Conservation (phyloP, 139 green algal genomes). For the Tetradesmus obliquus region DNA sequence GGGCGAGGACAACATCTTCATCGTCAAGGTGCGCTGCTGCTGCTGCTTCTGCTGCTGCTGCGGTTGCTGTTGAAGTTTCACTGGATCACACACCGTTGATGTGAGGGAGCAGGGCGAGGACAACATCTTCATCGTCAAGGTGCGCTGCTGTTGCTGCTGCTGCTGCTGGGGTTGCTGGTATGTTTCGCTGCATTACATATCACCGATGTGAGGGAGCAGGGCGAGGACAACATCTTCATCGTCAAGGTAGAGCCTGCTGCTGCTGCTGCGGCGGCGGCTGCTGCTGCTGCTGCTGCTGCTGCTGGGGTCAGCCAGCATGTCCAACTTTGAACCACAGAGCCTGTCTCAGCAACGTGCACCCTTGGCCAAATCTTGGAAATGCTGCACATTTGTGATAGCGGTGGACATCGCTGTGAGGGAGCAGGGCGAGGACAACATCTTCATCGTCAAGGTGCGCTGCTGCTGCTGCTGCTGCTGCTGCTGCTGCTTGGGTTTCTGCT, state of each 20-base stretch:
- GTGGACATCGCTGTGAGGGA: neutral
- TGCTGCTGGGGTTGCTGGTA: neutral
- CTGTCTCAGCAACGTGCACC: no score
- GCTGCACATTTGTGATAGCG: no score
- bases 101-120: slow-evolving; percentile 33
- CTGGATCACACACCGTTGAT: no score
- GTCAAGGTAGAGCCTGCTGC: slow-evolving; percentile 16
- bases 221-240: slow-evolving; percentile 30
- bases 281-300: no score
- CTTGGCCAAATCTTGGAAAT: no score
- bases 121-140: slow-evolving; percentile 23
- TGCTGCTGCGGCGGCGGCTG: neutral
- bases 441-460: slow-evolving; percentile 25
- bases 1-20: slow-evolving; percentile 37
- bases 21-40: no score
- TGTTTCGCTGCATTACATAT: neutral
- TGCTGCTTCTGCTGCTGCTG: neutral
- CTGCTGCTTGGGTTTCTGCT: no score
- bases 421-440: slow-evolving; percentile 30
- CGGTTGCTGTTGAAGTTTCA: no score
- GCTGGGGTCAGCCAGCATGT: no score
- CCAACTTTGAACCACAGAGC: no score
- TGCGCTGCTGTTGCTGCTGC: neutral
- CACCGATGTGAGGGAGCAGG: neutral
- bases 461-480: neutral